Percentiles rank a stretch among this genome's conserved stretches.
Evolutionary conservation across 2,329 filamentous ascomycete genomes (phyloP).

Genomic region (Aspergillus bombycis): DNA sequence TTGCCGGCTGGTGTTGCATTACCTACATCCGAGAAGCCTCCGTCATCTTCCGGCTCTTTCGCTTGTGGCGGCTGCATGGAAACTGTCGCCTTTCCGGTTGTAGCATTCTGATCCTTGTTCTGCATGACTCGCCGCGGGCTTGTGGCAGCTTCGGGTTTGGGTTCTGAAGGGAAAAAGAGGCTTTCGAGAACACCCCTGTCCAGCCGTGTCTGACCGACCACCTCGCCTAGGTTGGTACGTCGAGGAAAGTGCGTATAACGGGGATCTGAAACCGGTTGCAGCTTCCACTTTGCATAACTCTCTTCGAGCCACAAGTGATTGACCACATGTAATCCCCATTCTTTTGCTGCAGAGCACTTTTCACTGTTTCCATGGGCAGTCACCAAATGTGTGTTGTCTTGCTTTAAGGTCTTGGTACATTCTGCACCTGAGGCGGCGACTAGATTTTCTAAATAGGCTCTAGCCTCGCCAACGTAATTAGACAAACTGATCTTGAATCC

Average conservation of each 20-base stretch:
- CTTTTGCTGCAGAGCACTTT: conserved; percentile 87
- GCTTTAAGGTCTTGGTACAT: conserved; percentile 93
- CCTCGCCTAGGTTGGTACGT: conserved; percentile 87
- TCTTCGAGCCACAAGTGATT: conserved; percentile 99
- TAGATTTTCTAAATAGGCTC: conserved; percentile 90
- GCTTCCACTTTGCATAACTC: conserved; percentile 86
- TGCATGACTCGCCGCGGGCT: conserved; percentile 37
- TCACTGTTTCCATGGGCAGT: conserved; percentile 88
- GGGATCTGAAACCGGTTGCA: conserved; percentile 70
- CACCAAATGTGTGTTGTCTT: conserved; percentile 93
- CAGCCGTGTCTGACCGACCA: conserved; percentile 86
- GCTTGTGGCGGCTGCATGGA: conserved; percentile 27
- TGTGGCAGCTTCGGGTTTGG: conserved; percentile 20
- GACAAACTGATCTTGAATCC: conserved; percentile 82
- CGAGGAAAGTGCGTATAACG: conserved; percentile 86
- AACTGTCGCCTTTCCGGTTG: conserved; percentile 18
- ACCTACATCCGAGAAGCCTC: conserved; percentile 21
- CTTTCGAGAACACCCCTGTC: conserved; percentile 74
- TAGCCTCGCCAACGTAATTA: conserved; percentile 93
- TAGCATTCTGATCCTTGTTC: conserved; percentile 39
- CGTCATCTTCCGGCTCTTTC: conserved; percentile 24
- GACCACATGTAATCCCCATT: conserved; percentile 88
- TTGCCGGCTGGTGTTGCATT: conserved; percentile 33
- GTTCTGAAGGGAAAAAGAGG: conserved; percentile 58
- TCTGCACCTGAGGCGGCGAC: conserved; percentile 81